Percentiles rank a stretch among this genome's conserved stretches.
Conservation (phyloP, 345 rosid genomes). For the Camelina laxa region DNA sequence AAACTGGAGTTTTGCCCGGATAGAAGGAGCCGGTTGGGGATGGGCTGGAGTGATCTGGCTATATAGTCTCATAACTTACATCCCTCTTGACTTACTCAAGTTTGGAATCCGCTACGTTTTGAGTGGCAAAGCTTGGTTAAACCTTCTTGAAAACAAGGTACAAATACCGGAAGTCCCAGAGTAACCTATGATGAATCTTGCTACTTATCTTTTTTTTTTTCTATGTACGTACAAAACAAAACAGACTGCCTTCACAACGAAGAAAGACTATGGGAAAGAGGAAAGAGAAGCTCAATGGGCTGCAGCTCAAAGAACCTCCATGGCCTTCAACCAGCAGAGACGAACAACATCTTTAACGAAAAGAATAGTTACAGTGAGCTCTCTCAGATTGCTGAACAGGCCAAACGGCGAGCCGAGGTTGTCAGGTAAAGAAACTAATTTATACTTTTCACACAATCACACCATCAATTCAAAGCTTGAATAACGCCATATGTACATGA, state of each 20-base stretch:
- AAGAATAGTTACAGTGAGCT: slow-evolving; percentile 71
- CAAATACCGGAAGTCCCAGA: background rate
- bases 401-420: slow-evolving; percentile 82
- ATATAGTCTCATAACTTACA: slow-evolving; percentile 68
- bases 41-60: slow-evolving; percentile 99
- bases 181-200: background rate
- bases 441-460: background rate
- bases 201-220: background rate
- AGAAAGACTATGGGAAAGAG: slow-evolving; percentile 89
- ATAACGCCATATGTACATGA: background rate
- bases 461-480: slow-evolving; percentile 5
- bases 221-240: slow-evolving; percentile 9
- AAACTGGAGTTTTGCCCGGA: slow-evolving; percentile 70
- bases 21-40: slow-evolving; percentile 86
- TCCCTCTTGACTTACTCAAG: slow-evolving; percentile 83
- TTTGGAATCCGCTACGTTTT: slow-evolving; percentile 65
- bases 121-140: slow-evolving; percentile 91
- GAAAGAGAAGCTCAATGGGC: slow-evolving; percentile 99
- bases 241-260: slow-evolving; percentile 89
- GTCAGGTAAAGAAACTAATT: slow-evolving; percentile 63
- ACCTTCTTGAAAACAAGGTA: slow-evolving; percentile 82
- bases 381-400: slow-evolving; percentile 83
- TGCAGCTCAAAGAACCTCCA: slow-evolving; percentile 91
- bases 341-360: slow-evolving; percentile 54
- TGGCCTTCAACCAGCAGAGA: slow-evolving; percentile 84